phyloP scores from a whole-genome alignment of 225 moss, liverwort and hornwort genomes.

The Polytrichum formosum region DNA sequence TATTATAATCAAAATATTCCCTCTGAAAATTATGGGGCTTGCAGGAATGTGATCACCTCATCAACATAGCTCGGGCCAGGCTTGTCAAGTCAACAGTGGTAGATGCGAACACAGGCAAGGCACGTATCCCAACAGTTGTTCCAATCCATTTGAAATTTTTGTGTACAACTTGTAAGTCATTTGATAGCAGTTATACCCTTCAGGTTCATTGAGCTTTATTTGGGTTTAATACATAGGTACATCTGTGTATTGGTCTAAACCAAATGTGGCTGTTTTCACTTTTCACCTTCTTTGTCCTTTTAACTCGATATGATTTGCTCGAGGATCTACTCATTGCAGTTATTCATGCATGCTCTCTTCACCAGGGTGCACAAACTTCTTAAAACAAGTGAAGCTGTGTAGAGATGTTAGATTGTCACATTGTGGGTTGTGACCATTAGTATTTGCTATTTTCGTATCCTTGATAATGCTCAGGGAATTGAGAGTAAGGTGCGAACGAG shows the following conservation, averaged over 20 bases:
- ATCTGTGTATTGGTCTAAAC: neutral
- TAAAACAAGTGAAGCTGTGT: too few species aligned
- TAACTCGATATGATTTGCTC: too few species aligned
- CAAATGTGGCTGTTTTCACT: neutral
- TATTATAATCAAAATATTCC: too few species aligned
- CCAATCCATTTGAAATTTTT: constrained; percentile 14
- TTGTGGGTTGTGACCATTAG: too few species aligned
- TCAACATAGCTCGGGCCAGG: constrained; percentile 55
- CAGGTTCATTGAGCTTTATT: neutral
- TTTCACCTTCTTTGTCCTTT: too few species aligned
- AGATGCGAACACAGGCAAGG: constrained; percentile 74
- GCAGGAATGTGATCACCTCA: constrained; percentile 69
- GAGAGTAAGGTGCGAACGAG: constrained; percentile 77
- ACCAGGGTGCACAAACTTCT: too few species aligned
- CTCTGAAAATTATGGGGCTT: neutral
- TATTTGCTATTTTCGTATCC: too few species aligned
- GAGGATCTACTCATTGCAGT: too few species aligned
- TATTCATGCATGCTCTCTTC: too few species aligned
- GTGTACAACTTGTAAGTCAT: constrained; percentile 4
- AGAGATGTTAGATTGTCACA: too few species aligned
- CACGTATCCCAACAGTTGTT: constrained; percentile 57
- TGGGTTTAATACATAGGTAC: neutral
- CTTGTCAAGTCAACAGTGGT: constrained; percentile 69
- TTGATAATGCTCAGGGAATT: constrained; percentile 36
- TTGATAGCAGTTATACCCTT: too few species aligned